Evolutionary conservation across 2,329 filamentous ascomycete genomes (phyloP).

Genomic region (Orbilia ellipsospora): DNA sequence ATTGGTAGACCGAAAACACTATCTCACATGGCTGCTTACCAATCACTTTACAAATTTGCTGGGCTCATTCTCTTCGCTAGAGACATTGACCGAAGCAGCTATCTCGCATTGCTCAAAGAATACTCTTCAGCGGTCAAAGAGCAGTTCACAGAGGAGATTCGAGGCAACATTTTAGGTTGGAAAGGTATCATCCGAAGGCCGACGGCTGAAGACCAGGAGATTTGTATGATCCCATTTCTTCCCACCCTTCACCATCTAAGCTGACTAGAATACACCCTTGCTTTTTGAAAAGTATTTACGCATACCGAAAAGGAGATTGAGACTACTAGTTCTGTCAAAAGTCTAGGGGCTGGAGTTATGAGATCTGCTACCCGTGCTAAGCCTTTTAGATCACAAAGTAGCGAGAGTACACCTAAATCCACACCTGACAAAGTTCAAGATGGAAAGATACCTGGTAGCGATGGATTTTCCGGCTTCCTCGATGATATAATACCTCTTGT

Average conservation of each 20-base stretch:
- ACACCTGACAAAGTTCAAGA: constrained; percentile 71
- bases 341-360: constrained; percentile 91
- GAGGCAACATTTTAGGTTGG: constrained; percentile 80
- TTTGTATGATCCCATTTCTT: constrained; percentile 63
- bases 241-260: background rate
- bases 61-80: constrained; percentile 87
- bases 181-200: constrained; percentile 80
- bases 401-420: constrained; percentile 68
- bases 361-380: constrained; percentile 87
- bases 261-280: background rate
- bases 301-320: constrained; percentile 89
- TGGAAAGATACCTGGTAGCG: constrained; percentile 64
- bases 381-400: constrained; percentile 74
- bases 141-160: constrained; percentile 84
- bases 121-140: constrained; percentile 69
- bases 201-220: constrained; percentile 79
- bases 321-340: constrained; percentile 76
- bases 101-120: constrained; percentile 38
- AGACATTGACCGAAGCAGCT: constrained; percentile 83
- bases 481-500: constrained; percentile 85
- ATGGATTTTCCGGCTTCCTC: constrained; percentile 81
- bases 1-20: constrained; percentile 23
- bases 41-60: constrained; percentile 81
- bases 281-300: constrained; percentile 73
- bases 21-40: constrained; percentile 43